Percentiles rank a stretch among this genome's conserved stretches.
Conservation (phyloP, 495 filamentous ascomycete genomes). For the Neurospora sp. region DNA sequence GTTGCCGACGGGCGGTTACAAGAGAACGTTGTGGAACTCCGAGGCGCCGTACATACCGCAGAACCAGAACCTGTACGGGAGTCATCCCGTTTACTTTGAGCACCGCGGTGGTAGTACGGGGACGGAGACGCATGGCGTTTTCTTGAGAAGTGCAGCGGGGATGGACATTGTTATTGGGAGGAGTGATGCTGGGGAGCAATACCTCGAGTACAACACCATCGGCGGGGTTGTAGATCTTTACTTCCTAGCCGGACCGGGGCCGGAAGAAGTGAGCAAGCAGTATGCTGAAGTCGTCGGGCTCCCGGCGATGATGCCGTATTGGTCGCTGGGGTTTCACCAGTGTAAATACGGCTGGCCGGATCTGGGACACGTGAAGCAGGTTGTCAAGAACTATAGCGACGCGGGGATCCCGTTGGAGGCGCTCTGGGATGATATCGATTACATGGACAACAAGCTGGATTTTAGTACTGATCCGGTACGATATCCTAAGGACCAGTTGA, state of each 20-base stretch:
- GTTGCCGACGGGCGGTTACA: slow-evolving; percentile 60
- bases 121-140: slow-evolving; percentile 63
- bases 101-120: slow-evolving; percentile 45
- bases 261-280: slow-evolving; percentile 60
- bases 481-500: slow-evolving; percentile 58
- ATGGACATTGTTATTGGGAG: slow-evolving; percentile 80
- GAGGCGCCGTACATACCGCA: slow-evolving; percentile 51
- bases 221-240: slow-evolving; percentile 82
- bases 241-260: slow-evolving; percentile 68
- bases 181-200: slow-evolving; percentile 49
- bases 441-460: slow-evolving; percentile 53
- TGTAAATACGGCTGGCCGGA: slow-evolving; percentile 75
- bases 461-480: slow-evolving; percentile 66
- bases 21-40: slow-evolving; percentile 71
- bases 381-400: slow-evolving; percentile 66
- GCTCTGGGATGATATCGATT: slow-evolving; percentile 86
- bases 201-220: slow-evolving; percentile 74
- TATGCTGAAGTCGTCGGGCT: slow-evolving; percentile 63
- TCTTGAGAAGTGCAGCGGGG: slow-evolving; percentile 73
- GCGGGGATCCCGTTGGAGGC: slow-evolving; percentile 77
- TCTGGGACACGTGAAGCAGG: slow-evolving; percentile 62
- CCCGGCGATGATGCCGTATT: slow-evolving; percentile 76
- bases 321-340: slow-evolving; percentile 77
- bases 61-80: slow-evolving; percentile 64
- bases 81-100: slow-evolving; percentile 79